Evolutionary conservation across 352 stramenopile species (phyloP).

Genomic region (Globisporangium parvum): DNA sequence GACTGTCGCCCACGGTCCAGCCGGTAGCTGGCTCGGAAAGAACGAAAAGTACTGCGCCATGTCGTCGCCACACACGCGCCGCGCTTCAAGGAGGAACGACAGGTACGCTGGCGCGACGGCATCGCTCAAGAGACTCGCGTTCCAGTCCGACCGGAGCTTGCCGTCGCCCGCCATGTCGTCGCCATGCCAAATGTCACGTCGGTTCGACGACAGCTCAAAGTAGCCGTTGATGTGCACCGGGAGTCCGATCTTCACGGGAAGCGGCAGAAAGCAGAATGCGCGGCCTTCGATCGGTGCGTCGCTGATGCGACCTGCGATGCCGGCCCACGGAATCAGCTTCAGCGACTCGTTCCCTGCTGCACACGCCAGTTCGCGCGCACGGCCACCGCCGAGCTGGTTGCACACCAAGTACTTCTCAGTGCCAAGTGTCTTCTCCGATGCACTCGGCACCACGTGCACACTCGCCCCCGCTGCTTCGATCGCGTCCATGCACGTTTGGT

Average conservation of each 20-base stretch:
- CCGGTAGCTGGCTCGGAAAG: constrained; percentile 48
- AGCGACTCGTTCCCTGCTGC: constrained; percentile 59
- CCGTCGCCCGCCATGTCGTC: constrained; percentile 80
- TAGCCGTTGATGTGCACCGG: constrained; percentile 92
- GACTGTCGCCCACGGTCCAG: constrained; percentile 44
- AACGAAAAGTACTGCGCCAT: constrained; percentile 33
- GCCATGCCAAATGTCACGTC: constrained; percentile 77
- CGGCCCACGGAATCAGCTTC: constrained; percentile 87
- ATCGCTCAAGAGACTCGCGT: constrained; percentile 55
- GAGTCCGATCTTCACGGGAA: constrained; percentile 84
- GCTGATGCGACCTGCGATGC: constrained; percentile 74
- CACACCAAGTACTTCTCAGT: constrained; percentile 70
- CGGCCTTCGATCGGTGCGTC: constrained; percentile 36
- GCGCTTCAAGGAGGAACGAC: constrained; percentile 51
- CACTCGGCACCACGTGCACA: background rate
- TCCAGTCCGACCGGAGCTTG: constrained; percentile 76
- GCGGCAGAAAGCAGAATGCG: constrained; percentile 91
- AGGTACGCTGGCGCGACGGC: constrained; percentile 74
- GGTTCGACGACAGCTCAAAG: constrained; percentile 91
- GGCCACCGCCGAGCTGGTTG: constrained; percentile 83
- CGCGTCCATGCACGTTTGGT: constrained; percentile 2
- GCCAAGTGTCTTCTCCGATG: constrained; percentile 4
- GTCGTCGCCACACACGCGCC: constrained; percentile 30
- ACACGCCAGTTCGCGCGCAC: constrained; percentile 71
- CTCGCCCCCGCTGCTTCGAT: background rate